Evolutionary conservation across 805 yeast genomes (phyloP).

Genomic region (Myxozyma neotropica): DNA sequence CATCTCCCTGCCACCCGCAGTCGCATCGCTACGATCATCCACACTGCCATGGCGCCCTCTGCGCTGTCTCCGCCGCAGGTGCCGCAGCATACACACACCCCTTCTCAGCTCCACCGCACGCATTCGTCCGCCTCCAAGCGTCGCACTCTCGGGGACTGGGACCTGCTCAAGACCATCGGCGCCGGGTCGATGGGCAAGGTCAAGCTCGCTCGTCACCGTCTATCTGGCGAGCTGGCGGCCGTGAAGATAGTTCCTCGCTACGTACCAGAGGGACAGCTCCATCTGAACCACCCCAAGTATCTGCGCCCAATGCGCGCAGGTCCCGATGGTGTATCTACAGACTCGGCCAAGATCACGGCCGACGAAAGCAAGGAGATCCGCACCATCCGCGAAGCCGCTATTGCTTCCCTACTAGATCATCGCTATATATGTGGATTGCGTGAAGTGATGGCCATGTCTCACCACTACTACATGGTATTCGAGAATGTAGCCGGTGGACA

Average conservation of each 20-base stretch:
- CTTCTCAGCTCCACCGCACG: background rate
- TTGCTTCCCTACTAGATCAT: conserved; percentile 86
- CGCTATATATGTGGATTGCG: conserved; percentile 88
- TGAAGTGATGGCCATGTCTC: conserved; percentile 95
- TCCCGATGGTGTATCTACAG: conserved; percentile 39
- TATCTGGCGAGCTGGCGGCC: conserved; percentile 70
- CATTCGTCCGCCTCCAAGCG: conserved; percentile 49
- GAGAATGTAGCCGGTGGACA: conserved; percentile 98
- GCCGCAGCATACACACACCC: conserved; percentile 11
- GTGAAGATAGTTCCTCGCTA: conserved; percentile 34
- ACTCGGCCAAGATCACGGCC: conserved; percentile 52
- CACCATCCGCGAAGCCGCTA: conserved; percentile 92
- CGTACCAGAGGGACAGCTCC: conserved; percentile 26
- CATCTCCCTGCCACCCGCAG: no score
- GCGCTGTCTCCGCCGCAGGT: conserved; percentile 18
- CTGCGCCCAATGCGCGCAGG: conserved; percentile 67
- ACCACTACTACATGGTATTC: conserved; percentile 94
- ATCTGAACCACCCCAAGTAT: conserved; percentile 57
- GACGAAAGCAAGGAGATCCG: conserved; percentile 89
- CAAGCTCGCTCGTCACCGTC: conserved; percentile 83
- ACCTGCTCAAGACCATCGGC: conserved; percentile 89
- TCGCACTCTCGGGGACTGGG: conserved; percentile 95
- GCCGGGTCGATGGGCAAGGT: conserved; percentile 99
- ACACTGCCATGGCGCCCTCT: conserved; percentile 24
- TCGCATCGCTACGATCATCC: no score